These are phyloP conservation scores for Boletus sp. DNA, from an alignment of 1,284 basidiomycete genomes.

Conservation along the genomic window DNA sequence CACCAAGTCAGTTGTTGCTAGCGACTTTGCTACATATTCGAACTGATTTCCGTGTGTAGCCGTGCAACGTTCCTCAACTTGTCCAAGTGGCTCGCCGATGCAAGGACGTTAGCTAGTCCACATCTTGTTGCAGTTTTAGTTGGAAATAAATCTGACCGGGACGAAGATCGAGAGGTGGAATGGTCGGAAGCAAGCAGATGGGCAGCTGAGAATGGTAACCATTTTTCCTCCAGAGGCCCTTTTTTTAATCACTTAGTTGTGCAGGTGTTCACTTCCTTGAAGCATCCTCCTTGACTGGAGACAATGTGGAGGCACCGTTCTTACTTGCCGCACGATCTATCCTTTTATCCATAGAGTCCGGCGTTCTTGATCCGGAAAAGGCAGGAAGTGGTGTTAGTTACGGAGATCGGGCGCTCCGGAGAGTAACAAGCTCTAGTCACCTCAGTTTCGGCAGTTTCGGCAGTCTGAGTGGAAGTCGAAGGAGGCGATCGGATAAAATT, in stretches of 20 bases:
- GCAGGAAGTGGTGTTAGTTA: slow-evolving; percentile 94
- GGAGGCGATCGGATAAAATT: slow-evolving; percentile 54
- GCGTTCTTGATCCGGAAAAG: slow-evolving; percentile 88
- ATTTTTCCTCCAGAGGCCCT: neutral
- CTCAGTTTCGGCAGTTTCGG: slow-evolving; percentile 60
- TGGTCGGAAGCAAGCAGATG: slow-evolving; percentile 91
- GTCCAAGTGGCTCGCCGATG: slow-evolving; percentile 87
- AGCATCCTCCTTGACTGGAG: slow-evolving; percentile 87
- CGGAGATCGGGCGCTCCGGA: slow-evolving; percentile 85
- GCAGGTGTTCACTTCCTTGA: slow-evolving; percentile 90
- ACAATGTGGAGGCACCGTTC: slow-evolving; percentile 93
- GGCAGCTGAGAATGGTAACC: slow-evolving; percentile 87
- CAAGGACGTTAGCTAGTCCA: slow-evolving; percentile 82
- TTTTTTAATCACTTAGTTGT: slow-evolving; percentile 5
- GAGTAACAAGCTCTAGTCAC: slow-evolving; percentile 81
- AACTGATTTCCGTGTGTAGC: slow-evolving; percentile 37
- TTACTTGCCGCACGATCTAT: slow-evolving; percentile 87
- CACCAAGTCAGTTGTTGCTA: slow-evolving; percentile 63
- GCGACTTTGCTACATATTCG: slow-evolving; percentile 9
- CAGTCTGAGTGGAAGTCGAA: slow-evolving; percentile 61
- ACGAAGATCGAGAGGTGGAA: slow-evolving; percentile 92
- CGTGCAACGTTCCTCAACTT: slow-evolving; percentile 80
- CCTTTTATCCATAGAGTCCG: slow-evolving; percentile 89
- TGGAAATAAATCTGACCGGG: slow-evolving; percentile 92
- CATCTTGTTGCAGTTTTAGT: slow-evolving; percentile 89